A percentile compares a stretch with the other conserved stretches of the same genome.
These are phyloP conservation scores for Magnolia sinica DNA, from an alignment of 164 flowering plant genomes.

Conservation along the genomic window DNA sequence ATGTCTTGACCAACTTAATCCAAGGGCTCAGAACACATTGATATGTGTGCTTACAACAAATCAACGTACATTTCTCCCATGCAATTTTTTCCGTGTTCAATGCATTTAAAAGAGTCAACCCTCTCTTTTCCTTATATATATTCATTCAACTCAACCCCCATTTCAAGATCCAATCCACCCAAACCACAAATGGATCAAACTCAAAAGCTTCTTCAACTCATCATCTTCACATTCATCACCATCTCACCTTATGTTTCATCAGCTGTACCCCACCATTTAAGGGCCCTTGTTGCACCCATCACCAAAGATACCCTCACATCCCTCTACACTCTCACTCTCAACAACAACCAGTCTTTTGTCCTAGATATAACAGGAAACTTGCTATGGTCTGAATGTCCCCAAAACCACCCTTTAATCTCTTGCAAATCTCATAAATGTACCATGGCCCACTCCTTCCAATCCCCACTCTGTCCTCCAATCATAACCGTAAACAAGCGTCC, in stretches of 20 bases:
- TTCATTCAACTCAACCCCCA: background rate
- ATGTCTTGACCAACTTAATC: background rate
- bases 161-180: background rate
- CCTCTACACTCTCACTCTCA: constrained; percentile 26
- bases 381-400: constrained; percentile 25
- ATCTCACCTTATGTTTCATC: background rate
- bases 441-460: constrained; percentile 8
- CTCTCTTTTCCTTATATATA: background rate
- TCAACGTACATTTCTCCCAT: background rate
- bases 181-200: constrained; percentile 3
- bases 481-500: background rate
- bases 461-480: constrained; percentile 14
- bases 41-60: background rate
- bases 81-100: background rate
- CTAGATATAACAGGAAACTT: constrained; percentile 27
- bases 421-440: constrained; percentile 14
- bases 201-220: background rate
- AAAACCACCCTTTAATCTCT: constrained; percentile 15
- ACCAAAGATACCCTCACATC: constrained; percentile 24
- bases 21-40: background rate
- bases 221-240: constrained; percentile 9
- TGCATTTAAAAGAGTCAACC: background rate
- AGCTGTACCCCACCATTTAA: background rate
- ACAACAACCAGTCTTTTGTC: constrained; percentile 21
- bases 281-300: constrained; percentile 34